phyloP scores from a whole-genome alignment of 148 eudicot genomes.

The Hydrangea macrophylla region DNA sequence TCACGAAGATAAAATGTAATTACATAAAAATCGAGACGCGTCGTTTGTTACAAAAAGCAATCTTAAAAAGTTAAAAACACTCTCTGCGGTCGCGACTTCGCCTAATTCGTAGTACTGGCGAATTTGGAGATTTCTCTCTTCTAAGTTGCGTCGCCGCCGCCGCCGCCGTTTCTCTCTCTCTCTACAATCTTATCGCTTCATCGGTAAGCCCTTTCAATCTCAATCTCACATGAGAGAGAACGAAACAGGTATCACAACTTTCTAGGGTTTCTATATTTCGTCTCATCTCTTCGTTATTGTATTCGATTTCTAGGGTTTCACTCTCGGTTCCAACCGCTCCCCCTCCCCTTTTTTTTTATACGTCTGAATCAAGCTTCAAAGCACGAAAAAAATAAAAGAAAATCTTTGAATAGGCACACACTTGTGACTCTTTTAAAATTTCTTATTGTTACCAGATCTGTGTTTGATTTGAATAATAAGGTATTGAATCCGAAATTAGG shows the following conservation, averaged over 20 bases:
- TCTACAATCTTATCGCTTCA: not conserved
- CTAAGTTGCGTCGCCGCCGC: not conserved
- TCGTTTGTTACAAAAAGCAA: no score
- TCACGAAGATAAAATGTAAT: no score
- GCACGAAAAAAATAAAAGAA: not conserved
- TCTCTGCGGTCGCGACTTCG: no score
- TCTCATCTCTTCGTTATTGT: not conserved
- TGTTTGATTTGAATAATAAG: constrained; percentile 3
- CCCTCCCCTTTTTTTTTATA: no score
- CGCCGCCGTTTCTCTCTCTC: no score
- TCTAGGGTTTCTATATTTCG: constrained; percentile 2
- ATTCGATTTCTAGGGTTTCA: constrained; percentile 15
- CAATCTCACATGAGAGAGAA: not conserved
- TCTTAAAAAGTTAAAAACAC: no score
- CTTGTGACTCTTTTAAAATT: not conserved
- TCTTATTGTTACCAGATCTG: constrained; percentile 1
- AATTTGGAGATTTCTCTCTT: not conserved
- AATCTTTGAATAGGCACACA: not conserved
- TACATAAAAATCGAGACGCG: no score
- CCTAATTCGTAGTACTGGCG: no score
- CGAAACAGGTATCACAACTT: not conserved
- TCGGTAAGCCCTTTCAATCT: constrained; percentile 12
- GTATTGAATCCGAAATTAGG: not conserved
- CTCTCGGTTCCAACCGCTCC: constrained; percentile 3
- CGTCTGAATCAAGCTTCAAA: no score